Evolutionary conservation across 129 eudicot genomes (phyloP).

Genomic region (Helichrysum umbraculigerum): DNA sequence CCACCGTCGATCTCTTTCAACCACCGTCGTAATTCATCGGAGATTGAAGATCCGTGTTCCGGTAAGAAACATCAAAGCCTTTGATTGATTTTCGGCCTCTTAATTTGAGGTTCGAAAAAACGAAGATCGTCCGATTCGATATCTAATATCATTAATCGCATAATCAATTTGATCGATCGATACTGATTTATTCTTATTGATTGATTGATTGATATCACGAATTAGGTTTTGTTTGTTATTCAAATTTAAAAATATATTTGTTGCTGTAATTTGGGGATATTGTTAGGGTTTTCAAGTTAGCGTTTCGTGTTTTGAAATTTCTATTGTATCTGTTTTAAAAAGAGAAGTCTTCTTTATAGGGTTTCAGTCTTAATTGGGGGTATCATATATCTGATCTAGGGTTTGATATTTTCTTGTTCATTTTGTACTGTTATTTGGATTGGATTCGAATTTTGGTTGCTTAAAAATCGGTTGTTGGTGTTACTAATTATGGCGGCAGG

Average conservation of each 20-base stretch:
- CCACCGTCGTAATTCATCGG: constrained; percentile 21
- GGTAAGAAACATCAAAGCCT: constrained; percentile 38
- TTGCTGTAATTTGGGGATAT: neutral
- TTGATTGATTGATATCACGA: neutral
- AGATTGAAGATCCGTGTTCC: constrained; percentile 24
- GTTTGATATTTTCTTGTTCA: constrained; percentile 15
- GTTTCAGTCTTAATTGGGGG: neutral
- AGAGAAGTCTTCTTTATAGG: constrained; percentile 17
- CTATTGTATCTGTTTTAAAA: neutral
- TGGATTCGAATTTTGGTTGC: constrained; percentile 27
- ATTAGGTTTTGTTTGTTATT: constrained; percentile 2
- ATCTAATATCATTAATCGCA: constrained; percentile 12
- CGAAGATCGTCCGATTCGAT: constrained; percentile 27
- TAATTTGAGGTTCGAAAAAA: constrained; percentile 34
- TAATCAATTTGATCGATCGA: constrained; percentile 24
- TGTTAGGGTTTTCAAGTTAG: neutral
- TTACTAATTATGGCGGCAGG: constrained; percentile 52
- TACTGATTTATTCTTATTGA: constrained; percentile 5
- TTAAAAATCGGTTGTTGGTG: constrained; percentile 35
- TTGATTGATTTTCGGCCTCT: constrained; percentile 33
- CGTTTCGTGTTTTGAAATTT: constrained; percentile 13
- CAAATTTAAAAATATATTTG: constrained; percentile 12
- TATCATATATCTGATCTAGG: constrained; percentile 24
- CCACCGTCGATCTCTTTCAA: constrained; percentile 18
- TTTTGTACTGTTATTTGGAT: constrained; percentile 31